phyloP scores from a whole-genome alignment of 2,329 filamentous ascomycete species.

The Nannizziopsis arthrosporioides region DNA sequence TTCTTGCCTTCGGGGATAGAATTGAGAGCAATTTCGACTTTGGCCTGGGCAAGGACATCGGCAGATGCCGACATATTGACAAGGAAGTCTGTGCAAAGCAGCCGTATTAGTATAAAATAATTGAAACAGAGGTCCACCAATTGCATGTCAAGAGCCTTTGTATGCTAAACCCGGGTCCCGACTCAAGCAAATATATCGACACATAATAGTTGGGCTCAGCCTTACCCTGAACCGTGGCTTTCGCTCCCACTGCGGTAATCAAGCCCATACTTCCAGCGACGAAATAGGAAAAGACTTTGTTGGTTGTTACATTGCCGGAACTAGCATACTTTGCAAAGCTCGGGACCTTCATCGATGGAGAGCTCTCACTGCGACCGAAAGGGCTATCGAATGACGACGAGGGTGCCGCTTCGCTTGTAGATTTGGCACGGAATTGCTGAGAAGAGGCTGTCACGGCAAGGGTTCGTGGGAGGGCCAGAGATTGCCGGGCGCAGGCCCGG shows the following conservation, averaged over 20 bases:
- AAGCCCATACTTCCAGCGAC: constrained; percentile 95
- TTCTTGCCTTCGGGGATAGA: constrained; percentile 99
- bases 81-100: constrained; percentile 65
- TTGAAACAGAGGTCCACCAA: neutral
- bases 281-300: constrained; percentile 92
- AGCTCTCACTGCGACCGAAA: constrained; percentile 41
- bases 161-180: neutral
- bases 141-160: neutral
- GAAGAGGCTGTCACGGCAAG: constrained; percentile 27
- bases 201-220: constrained; percentile 24
- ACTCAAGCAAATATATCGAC: neutral
- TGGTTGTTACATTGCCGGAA: constrained; percentile 54
- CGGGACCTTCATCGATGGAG: constrained; percentile 60
- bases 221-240: constrained; percentile 93
- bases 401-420: constrained; percentile 21
- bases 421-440: constrained; percentile 32
- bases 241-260: constrained; percentile 82
- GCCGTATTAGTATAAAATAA: neutral
- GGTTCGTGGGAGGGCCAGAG: constrained; percentile 34
- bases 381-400: constrained; percentile 42
- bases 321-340: constrained; percentile 81
- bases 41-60: constrained; percentile 96
- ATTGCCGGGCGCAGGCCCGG: constrained; percentile 44
- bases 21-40: constrained; percentile 92
- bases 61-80: constrained; percentile 99